phyloP scores from a whole-genome alignment of 257 asterid species.

The Jacaranda copaia region DNA sequence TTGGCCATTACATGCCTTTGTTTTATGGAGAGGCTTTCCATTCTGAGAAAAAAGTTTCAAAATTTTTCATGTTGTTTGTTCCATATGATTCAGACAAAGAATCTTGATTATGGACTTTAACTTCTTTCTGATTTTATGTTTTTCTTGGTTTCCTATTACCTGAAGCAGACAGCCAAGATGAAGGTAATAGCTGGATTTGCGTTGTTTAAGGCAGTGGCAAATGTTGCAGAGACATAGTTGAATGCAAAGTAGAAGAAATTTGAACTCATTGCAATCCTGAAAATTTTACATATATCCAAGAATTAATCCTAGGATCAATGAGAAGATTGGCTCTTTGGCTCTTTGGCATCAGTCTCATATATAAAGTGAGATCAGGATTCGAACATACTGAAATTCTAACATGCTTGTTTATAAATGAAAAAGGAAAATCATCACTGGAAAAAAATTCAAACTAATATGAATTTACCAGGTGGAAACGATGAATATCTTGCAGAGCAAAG shows the following conservation, averaged over 20 bases:
- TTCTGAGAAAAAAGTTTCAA: constrained; percentile 12
- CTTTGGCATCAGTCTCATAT: no score
- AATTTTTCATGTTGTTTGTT: not conserved
- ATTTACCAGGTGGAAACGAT: constrained; percentile 25
- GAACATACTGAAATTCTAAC: no score
- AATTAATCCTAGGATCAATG: no score
- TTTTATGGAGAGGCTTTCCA: constrained; percentile 38
- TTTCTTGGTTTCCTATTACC: constrained; percentile 7
- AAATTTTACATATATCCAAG: not conserved
- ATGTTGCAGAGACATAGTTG: constrained; percentile 50
- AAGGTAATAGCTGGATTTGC: constrained; percentile 32
- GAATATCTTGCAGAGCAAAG: constrained; percentile 19
- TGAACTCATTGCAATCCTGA: constrained; percentile 48
- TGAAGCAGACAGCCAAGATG: constrained; percentile 30
- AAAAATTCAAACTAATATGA: no score
- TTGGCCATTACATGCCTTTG: constrained; percentile 40
- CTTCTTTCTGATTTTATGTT: not conserved
- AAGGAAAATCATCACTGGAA: not conserved
- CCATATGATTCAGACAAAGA: no score
- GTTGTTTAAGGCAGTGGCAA: constrained; percentile 48
- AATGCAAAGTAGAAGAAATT: constrained; percentile 47
- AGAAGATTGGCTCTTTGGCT: no score
- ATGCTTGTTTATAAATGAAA: no score
- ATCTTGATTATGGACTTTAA: no score
- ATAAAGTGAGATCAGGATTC: no score